phyloP scores from a whole-genome alignment of 208 protist genomes.

The Tetramitus jugosus region DNA sequence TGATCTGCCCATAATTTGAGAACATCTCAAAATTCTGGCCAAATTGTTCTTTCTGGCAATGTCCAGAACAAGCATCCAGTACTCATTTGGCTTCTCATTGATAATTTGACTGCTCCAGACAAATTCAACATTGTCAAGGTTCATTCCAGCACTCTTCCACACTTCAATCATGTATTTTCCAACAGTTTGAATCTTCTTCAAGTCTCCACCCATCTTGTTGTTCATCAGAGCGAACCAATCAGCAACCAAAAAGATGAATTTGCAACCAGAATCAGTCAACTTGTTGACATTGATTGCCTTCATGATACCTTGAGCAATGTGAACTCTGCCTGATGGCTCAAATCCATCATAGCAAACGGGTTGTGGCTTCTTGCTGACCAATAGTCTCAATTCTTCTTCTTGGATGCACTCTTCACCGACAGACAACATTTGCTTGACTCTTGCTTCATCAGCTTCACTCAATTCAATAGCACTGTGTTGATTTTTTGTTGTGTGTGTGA shows the following conservation, averaged over 20 bases:
- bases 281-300: slow-evolving; percentile 99
- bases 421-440: slow-evolving; percentile 62
- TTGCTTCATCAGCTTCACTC: neutral
- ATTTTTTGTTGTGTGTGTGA: no score
- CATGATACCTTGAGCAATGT: slow-evolving; percentile 98
- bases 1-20: slow-evolving; percentile 95
- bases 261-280: slow-evolving; percentile 83
- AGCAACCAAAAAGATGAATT: slow-evolving; percentile 98
- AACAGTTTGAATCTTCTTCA: slow-evolving; percentile 91
- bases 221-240: slow-evolving; percentile 99
- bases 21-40: slow-evolving; percentile 92
- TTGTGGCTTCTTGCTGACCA: slow-evolving; percentile 71
- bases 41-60: slow-evolving; percentile 87
- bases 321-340: slow-evolving; percentile 97
- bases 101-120: slow-evolving; percentile 94
- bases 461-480: neutral
- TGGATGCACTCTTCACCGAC: slow-evolving; percentile 93
- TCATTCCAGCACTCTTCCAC: slow-evolving; percentile 97
- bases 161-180: slow-evolving; percentile 95
- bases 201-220: slow-evolving; percentile 97
- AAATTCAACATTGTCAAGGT: slow-evolving; percentile 91
- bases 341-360: slow-evolving; percentile 97
- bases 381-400: slow-evolving; percentile 65
- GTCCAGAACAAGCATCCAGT: slow-evolving; percentile 95
- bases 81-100: slow-evolving; percentile 74